Percentiles rank a stretch among this genome's conserved stretches.
Evolutionary conservation across 2,329 filamentous ascomycete genomes (phyloP).

Genomic region (Coccinonectria pachysandricola): DNA sequence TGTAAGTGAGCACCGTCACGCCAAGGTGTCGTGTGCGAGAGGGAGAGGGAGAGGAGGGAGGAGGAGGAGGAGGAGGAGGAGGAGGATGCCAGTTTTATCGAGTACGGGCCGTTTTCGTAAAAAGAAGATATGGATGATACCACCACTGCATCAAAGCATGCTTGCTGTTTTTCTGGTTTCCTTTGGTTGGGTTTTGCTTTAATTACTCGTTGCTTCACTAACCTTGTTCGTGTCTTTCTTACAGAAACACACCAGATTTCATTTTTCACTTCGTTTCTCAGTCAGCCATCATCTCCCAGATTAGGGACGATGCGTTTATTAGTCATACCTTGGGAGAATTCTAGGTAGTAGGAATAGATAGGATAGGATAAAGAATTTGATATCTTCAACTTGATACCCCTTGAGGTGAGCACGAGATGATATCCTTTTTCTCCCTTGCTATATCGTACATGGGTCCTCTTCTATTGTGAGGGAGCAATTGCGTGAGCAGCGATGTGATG

Average conservation of each 20-base stretch:
- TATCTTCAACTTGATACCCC: too few species aligned
- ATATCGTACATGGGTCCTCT: too few species aligned
- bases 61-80: conserved; percentile 2
- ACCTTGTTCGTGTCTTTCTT: too few species aligned
- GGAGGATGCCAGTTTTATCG: conserved; percentile 14
- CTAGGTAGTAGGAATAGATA: conserved; percentile 14
- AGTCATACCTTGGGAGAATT: conserved; percentile 7
- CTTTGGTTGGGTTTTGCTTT: conserved; percentile 5
- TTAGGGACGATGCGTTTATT: conserved; percentile 8
- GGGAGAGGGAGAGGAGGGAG: conserved; percentile 4
- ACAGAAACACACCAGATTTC: too few species aligned
- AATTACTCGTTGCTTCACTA: conserved; percentile 9
- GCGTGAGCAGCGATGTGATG: conserved; percentile 4
- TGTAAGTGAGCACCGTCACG: too few species aligned
- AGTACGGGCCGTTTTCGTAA: conserved; percentile 20
- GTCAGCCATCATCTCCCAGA: conserved; percentile 12
- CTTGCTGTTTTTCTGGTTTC: conserved; percentile 19
- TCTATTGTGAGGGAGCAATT: conserved; percentile 3
- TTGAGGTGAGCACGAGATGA: too few species aligned
- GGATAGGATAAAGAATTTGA: conserved; percentile 17
- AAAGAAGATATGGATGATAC: conserved; percentile 32
- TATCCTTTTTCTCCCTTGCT: too few species aligned
- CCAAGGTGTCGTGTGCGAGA: conserved; percentile 9
- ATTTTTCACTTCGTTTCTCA: conserved; percentile 9
- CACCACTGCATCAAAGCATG: conserved; percentile 30